Evolutionary conservation across 169 alveolate genomes (phyloP), one percentile per base, ranked within the genome.

Genomic region (Plasmodium malariae): DNA sequence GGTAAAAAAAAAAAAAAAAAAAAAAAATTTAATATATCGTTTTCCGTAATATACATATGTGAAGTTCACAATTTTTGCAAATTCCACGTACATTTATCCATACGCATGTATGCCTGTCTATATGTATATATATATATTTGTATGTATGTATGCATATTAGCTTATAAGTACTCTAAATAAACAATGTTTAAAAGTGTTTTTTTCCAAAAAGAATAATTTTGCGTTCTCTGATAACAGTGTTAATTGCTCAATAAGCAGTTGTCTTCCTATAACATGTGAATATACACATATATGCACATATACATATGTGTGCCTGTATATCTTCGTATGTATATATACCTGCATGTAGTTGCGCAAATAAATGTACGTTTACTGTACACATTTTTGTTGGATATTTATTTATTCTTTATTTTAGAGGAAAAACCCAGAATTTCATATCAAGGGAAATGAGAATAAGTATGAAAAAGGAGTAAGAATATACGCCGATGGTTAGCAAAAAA

Each of bases 401-500:
- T 40, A 6, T 36, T 40, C n/a, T 74, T 59, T n/a, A 24, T 55
- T 74, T 32, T 59, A 83, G 91, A 83, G 54, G 43, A 62, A 49
- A 36, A 67, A 40, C n/a, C 32, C 45, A 11, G 43, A 65, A 4
- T n/a, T 17, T 34, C 24, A 17, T 67, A 19, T 30, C 14, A 83
- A 67, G 48, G 43, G 73, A 40, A 60, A 54, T 54, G 83, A 14
- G 14, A 32, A 71, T 45, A 51, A 49, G 49, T 19, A 65, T 17
- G 62, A 83, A 14, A 51, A 68, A 83, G 34, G 34, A 17, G 49
- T 83, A 67, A 65, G 91, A 55, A 83, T 83, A 67, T 83, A 83
- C 43, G 91, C 91, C 40, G 91, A 83, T 43, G 91, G 91, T 83
- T 49, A 83, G 74, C 43, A 83, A 49, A 83, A 48, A 49, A 32